Evolutionary conservation across 2,329 filamentous ascomycete species (phyloP), one percentile per base, ranked within the genome.

Genomic region (Dactylellina haptotyla): DNA sequence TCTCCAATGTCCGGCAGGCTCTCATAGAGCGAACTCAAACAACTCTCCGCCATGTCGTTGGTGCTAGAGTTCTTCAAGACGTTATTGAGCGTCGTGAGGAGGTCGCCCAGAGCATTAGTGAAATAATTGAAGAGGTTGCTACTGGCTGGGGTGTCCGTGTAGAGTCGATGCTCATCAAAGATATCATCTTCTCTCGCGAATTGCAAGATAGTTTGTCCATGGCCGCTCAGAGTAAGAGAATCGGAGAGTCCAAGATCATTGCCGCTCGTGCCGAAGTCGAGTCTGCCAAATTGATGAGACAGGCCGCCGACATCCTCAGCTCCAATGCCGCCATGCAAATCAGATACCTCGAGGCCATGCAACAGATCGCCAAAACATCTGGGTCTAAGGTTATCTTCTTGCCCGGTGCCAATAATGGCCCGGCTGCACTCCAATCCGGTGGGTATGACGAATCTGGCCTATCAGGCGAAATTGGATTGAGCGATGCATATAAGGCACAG

Each of bases 151-250:
- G 95, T 83, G 94, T 97, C 5, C 88, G 92, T 80, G 95, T 98
- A 69, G 95, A 98, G 85, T 93, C 90, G 79, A 99, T 99, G 94
- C 88, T 99, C 77, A 94, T 99, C 87, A 98, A 99, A 84, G 95
- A 99, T 82, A 96, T 99, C 80, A 91, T 98, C 81, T 99, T 99
- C 87, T 93, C 89, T 83, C 88, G 92, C 80, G 95, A 98, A 77
- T 86, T 99, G 46, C 95, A 99, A 83, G 94, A 98, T 79, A 95
- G 91, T 16, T 87, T 99, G 54, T 96, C 92, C 80, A 98, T 99
- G 95, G 95, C 95, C 39, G 95, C 95, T 2, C 95, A 99, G 86
- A 92, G 90, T 84, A 98, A 98, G 90, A 90, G 95, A 78, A 97
- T 97, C 66, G 95, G 95, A 83, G 95, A 99, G 83, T 93, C 90